These are phyloP conservation scores for Globisporangium splendens DNA, from an alignment of 352 stramenopile species.

Conservation along the genomic window DNA sequence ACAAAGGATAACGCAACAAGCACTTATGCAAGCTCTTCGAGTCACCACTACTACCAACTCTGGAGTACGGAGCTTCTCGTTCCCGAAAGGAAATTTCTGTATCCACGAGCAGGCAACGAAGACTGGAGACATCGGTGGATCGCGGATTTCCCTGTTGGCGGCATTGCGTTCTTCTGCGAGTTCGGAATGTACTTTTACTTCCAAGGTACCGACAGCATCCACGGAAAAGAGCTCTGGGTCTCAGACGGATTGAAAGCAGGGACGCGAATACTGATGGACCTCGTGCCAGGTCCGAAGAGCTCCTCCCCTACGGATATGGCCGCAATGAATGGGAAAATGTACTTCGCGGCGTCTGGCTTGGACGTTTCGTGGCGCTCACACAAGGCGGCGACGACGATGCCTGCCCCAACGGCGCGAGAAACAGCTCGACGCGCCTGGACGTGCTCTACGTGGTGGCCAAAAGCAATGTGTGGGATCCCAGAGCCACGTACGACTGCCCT, in stretches of 20 bases:
- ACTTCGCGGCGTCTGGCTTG: conserved; percentile 71
- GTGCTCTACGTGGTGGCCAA: conserved; percentile 60
- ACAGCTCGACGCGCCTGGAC: conserved; percentile 28
- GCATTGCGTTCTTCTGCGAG: conserved; percentile 14
- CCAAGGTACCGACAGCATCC: conserved; percentile 26
- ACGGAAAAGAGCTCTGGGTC: conserved; percentile 68
- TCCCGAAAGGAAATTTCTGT: conserved; percentile 11
- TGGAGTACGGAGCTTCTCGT: conserved; percentile 23
- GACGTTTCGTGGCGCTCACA: conserved; percentile 42
- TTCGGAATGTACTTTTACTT: conserved; percentile 39
- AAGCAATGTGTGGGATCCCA: conserved; percentile 39
- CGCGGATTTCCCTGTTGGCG: conserved; percentile 7
- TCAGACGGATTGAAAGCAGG: conserved; percentile 41
- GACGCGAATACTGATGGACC: conserved; percentile 51
- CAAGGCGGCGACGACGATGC: neutral
- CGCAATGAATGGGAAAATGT: conserved; percentile 37
- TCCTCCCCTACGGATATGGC: conserved; percentile 40
- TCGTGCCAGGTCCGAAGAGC: conserved; percentile 42
- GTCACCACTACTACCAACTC: conserved; percentile 17
- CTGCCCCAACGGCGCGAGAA: conserved; percentile 41
- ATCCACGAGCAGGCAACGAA: conserved; percentile 7
- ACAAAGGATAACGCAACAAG: too few species aligned
- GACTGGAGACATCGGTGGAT: conserved; percentile 29
- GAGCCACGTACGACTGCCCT: conserved; percentile 63
- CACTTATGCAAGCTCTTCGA: neutral